Percentiles rank a stretch among this genome's conserved stretches.
Evolutionary conservation across 139 green algal species (phyloP).

Genomic region (Pseudopediastrum boryanum): DNA sequence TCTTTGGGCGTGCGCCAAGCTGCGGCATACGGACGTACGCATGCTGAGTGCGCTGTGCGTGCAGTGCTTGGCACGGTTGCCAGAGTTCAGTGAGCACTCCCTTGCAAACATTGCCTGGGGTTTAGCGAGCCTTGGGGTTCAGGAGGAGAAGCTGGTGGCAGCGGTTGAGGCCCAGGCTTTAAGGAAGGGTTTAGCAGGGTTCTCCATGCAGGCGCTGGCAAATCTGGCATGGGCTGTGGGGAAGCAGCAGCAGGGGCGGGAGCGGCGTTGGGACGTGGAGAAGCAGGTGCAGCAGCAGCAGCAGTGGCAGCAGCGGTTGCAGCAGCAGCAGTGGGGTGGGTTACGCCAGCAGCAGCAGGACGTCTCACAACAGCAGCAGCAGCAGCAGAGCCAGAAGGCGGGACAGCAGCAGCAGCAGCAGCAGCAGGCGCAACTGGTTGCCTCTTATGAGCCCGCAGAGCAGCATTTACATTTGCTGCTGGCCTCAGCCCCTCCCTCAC

Average conservation of each 20-base stretch:
- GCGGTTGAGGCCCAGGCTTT: constrained; percentile 2
- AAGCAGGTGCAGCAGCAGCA: too few species aligned
- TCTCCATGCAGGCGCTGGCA: constrained; percentile 28
- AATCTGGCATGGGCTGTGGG: constrained; percentile 29
- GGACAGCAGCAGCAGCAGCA: not conserved
- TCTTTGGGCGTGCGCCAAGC: constrained; percentile 18
- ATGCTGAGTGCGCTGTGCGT: constrained; percentile 31
- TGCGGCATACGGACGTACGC: constrained; percentile 27
- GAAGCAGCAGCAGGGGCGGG: not conserved
- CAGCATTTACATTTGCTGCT: constrained; percentile 2
- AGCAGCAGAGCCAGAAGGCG: not conserved
- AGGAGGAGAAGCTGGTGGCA: not conserved
- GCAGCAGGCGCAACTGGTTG: not conserved
- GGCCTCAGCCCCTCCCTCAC: too few species aligned
- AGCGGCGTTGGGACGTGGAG: not conserved
- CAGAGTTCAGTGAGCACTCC: constrained; percentile 17
- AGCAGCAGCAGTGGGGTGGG: not conserved
- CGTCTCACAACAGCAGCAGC: not conserved
- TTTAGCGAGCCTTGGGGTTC: constrained; percentile 18
- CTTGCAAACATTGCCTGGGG: constrained; percentile 38
- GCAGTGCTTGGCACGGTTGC: constrained; percentile 4
- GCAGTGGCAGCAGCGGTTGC: not conserved
- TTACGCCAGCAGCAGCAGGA: not conserved
- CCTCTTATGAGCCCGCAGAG: not conserved
- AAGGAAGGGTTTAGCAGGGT: not conserved